phyloP scores from a whole-genome alignment of 139 green algal genomes.

The Chlorella sp. region DNA sequence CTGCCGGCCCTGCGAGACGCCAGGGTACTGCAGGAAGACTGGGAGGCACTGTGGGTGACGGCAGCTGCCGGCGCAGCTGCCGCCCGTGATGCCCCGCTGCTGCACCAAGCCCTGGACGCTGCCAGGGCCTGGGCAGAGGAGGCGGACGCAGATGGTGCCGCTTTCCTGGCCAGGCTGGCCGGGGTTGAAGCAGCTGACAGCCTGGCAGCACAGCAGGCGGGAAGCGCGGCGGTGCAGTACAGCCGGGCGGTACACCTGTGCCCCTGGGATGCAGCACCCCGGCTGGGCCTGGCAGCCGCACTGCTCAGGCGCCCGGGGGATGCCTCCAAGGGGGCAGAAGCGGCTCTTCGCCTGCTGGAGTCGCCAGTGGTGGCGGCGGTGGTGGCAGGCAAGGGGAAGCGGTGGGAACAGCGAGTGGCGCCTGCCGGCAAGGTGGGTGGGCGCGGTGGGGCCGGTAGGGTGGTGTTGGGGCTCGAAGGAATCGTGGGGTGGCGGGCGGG shows the following conservation, averaged over 20 bases:
- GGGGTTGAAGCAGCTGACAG: conserved; percentile 26
- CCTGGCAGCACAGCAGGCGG: conserved; percentile 14
- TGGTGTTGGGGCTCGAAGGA: not conserved
- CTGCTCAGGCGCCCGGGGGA: not conserved
- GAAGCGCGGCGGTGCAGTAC: not conserved
- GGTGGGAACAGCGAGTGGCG: not conserved
- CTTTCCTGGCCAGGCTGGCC: not conserved
- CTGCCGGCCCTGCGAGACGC: conserved; percentile 3
- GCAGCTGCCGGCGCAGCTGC: conserved; percentile 42
- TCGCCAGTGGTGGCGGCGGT: not conserved
- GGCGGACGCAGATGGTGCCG: not conserved
- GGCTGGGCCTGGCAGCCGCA: conserved; percentile 15
- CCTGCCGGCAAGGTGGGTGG: conserved; percentile 20
- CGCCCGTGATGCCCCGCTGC: not conserved
- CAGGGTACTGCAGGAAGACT: not conserved
- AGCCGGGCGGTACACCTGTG: conserved; percentile 42
- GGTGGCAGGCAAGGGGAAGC: not conserved
- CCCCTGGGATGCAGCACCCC: conserved; percentile 23
- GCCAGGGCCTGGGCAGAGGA: conserved; percentile 28
- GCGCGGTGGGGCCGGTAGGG: not conserved
- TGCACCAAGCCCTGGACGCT: not conserved
- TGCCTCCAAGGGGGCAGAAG: not conserved
- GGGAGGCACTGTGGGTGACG: conserved; percentile 44
- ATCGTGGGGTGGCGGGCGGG: too few relatives aligned
- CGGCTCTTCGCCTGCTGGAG: conserved; percentile 18